A percentile compares a stretch with the other conserved stretches of the same genome.
These are phyloP conservation scores for Coffea humblotiana DNA, from an alignment of 305 asterid species.

Conservation along the genomic window DNA sequence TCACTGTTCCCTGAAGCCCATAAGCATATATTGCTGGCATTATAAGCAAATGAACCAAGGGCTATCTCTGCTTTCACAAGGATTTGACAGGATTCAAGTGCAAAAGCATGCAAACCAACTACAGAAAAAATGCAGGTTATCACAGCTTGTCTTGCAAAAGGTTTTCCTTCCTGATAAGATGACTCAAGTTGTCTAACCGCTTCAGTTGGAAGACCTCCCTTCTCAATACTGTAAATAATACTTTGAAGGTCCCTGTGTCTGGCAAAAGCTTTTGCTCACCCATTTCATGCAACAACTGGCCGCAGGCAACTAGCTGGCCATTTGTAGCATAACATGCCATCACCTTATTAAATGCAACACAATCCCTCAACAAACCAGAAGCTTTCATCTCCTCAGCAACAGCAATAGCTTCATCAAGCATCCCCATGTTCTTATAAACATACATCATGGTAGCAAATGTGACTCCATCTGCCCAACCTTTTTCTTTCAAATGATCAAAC, in stretches of 20 bases:
- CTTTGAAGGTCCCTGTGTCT: slow-evolving; percentile 66
- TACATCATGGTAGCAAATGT: slow-evolving; percentile 86
- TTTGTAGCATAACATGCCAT: slow-evolving; percentile 81
- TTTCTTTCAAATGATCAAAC: slow-evolving; percentile 48
- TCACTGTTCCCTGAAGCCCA: slow-evolving; percentile 62
- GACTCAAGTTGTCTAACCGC: slow-evolving; percentile 62
- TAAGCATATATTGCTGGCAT: slow-evolving; percentile 78
- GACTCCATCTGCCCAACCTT: slow-evolving; percentile 62
- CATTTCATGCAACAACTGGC: slow-evolving; percentile 81
- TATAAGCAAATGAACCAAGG: slow-evolving; percentile 58
- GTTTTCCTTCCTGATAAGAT: slow-evolving; percentile 62
- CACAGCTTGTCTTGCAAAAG: slow-evolving; percentile 75
- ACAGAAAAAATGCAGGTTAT: slow-evolving; percentile 63
- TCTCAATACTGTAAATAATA: slow-evolving; percentile 65
- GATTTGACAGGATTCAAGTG: slow-evolving; percentile 66
- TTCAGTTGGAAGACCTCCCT: slow-evolving; percentile 64
- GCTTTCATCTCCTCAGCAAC: slow-evolving; percentile 75
- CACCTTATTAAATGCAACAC: slow-evolving; percentile 60
- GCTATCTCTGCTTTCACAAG: slow-evolving; percentile 41
- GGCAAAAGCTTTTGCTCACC: slow-evolving; percentile 55
- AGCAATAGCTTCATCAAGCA: slow-evolving; percentile 79
- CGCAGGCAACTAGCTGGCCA: slow-evolving; percentile 70
- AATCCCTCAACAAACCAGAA: slow-evolving; percentile 59
- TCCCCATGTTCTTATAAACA: slow-evolving; percentile 84
- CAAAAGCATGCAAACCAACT: slow-evolving; percentile 64